These are phyloP conservation scores for Puccinia polysora DNA, from an alignment of 1,284 basidiomycete genomes.

Conservation along the genomic window DNA sequence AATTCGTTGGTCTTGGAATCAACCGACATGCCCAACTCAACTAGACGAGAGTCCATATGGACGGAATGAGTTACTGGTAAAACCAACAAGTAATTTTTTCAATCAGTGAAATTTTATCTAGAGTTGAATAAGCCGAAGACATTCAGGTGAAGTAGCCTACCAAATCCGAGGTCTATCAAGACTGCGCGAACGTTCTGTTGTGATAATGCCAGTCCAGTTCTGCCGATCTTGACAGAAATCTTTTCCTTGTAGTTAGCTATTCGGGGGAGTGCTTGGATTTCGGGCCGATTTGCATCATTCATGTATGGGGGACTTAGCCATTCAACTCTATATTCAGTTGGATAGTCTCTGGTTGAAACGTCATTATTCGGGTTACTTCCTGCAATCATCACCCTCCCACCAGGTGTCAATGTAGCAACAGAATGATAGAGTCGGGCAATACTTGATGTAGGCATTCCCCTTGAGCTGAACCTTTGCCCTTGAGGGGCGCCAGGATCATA, in stretches of 20 bases:
- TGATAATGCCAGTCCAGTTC: background rate
- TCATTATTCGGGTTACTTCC: slow-evolving; percentile 79
- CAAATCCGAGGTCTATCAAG: slow-evolving; percentile 35
- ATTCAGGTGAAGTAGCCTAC: background rate
- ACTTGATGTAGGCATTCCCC: slow-evolving; percentile 63
- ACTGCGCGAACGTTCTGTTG: slow-evolving; percentile 6
- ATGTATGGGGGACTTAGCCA: slow-evolving; percentile 56
- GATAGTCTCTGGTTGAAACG: slow-evolving; percentile 64
- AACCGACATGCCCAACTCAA: background rate
- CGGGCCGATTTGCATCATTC: slow-evolving; percentile 1
- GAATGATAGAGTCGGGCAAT: slow-evolving; percentile 77
- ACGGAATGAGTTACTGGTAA: slow-evolving; percentile 27
- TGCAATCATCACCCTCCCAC: slow-evolving; percentile 59
- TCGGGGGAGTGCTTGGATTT: background rate
- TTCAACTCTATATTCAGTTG: slow-evolving; percentile 74
- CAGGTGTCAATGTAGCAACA: slow-evolving; percentile 51
- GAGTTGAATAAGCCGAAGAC: background rate
- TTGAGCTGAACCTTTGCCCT: slow-evolving; percentile 63
- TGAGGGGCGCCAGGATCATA: slow-evolving; percentile 64
- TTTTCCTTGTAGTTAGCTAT: slow-evolving; percentile 7
- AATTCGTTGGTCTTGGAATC: background rate
- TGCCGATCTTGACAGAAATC: background rate
- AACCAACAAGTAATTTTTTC: background rate
- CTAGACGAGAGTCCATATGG: slow-evolving; percentile 20
- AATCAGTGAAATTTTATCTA: background rate